Evolutionary conservation across 2,329 filamentous ascomycete species (phyloP), one percentile per base, ranked within the genome.

Genomic region (Elsinoe arachidis): DNA sequence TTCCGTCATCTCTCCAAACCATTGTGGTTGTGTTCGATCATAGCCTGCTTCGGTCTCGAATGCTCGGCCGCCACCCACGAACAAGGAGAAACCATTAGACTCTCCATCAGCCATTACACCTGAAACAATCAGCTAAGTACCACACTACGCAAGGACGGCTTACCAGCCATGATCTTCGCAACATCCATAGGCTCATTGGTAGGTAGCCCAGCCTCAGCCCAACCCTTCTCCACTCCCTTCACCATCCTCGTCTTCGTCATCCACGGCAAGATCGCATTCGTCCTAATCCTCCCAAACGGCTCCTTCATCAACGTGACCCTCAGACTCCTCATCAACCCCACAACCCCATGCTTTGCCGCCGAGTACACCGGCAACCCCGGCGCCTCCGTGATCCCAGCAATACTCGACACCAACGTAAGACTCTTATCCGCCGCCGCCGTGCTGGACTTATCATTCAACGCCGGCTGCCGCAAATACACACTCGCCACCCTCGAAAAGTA

Each of bases 331-430:
- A 79, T 76, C 5, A 79, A 66, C 0, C 78, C 78, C 26, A 77
- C 68, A 0, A 80, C 72, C n/a, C 74, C 77, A 60, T 80, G 77
- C 61, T 80, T 79, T 5, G 72, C 68, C 0, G 76, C 68, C 2
- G 73, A 72, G 61, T 80, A 79, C 21, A 77, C 68, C 52, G 74
- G 73, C 1, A 79, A 64, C 0, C 75, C 75, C 0, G 77, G 75
- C 3, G 73, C 71, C 37, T 78, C 74, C 14, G 74, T 75, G 61
- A 80, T 78, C 2, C 76, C 77, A 0, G 76, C 75, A 1, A 74
- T 70, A 5, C 73, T 78, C 43, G 73, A 73, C 34, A 77, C 69
- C 9, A 78, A 68, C 0, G 71, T 70, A 51, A 77, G 66, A 9
- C 72, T 76, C 23, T 73, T 72, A 59, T 76, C 73, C 6, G 66